These are phyloP conservation scores for Solanum hybrid DNA, from an alignment of 305 asterid species.

Conservation along the genomic window DNA sequence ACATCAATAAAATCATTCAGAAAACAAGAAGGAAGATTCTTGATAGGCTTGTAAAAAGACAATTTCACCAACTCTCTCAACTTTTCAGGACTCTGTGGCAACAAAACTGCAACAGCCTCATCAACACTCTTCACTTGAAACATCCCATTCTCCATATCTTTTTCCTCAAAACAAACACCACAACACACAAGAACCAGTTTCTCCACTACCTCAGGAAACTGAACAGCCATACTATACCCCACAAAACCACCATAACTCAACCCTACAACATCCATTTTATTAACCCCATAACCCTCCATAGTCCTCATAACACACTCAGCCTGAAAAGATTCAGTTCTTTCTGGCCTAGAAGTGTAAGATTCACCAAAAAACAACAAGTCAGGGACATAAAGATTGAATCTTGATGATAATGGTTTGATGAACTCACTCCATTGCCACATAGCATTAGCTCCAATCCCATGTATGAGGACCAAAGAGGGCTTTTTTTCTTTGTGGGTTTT, in stretches of 20 bases:
- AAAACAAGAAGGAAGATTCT: slow-evolving; percentile 60
- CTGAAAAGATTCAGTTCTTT: slow-evolving; percentile 57
- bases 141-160: slow-evolving; percentile 71
- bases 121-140: slow-evolving; percentile 59
- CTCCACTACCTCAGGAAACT: slow-evolving; percentile 62
- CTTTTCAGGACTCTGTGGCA: slow-evolving; percentile 58
- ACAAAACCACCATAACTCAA: slow-evolving; percentile 89
- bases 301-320: slow-evolving; percentile 57
- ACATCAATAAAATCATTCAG: slow-evolving; percentile 64
- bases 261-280: slow-evolving; percentile 52
- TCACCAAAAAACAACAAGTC: slow-evolving; percentile 70
- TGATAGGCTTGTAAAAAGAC: slow-evolving; percentile 52
- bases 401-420: slow-evolving; percentile 47
- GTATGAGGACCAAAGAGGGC: slow-evolving; percentile 49
- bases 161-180: slow-evolving; percentile 67
- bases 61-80: slow-evolving; percentile 42
- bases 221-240: slow-evolving; percentile 64
- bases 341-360: slow-evolving; percentile 52
- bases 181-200: slow-evolving; percentile 55
- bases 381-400: slow-evolving; percentile 71
- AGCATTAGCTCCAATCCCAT: slow-evolving; percentile 83
- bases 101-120: slow-evolving; percentile 49
- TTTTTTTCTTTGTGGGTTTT: slow-evolving; percentile 34
- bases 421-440: slow-evolving; percentile 89
- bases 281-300: slow-evolving; percentile 52